phyloP scores from a whole-genome alignment of 768 basidiomycete genomes.

The Phanerochaete sordida region DNA sequence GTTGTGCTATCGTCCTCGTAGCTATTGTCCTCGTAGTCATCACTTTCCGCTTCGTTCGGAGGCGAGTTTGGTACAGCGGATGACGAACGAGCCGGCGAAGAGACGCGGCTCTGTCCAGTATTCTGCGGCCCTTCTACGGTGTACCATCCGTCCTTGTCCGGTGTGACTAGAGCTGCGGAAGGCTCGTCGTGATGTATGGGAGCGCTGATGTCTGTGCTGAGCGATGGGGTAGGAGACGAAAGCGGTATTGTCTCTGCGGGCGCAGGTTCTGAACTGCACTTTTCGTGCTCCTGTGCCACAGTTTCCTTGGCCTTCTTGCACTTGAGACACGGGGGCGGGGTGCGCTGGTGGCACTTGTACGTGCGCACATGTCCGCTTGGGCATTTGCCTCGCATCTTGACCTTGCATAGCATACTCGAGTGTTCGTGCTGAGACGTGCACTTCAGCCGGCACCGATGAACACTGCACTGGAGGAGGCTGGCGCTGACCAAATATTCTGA shows the following conservation, averaged over 20 bases:
- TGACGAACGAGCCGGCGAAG: too few relatives aligned
- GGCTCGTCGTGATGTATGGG: slow-evolving; percentile 39
- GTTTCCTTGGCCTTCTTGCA: slow-evolving; percentile 45
- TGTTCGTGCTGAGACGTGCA: slow-evolving; percentile 58
- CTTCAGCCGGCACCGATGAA: slow-evolving; percentile 54
- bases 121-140: too few relatives aligned
- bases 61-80: too few relatives aligned
- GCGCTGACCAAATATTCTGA: slow-evolving; percentile 38
- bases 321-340: slow-evolving; percentile 34
- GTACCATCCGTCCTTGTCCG: too few relatives aligned
- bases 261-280: slow-evolving; percentile 38
- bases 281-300: slow-evolving; percentile 37
- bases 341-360: slow-evolving; percentile 45
- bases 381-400: slow-evolving; percentile 37
- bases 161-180: too few relatives aligned
- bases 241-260: slow-evolving; percentile 37
- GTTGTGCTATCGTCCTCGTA: too few relatives aligned
- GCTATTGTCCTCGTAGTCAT: too few relatives aligned
- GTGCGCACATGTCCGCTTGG: slow-evolving; percentile 37
- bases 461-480: slow-evolving; percentile 41
- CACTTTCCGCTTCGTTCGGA: too few relatives aligned
- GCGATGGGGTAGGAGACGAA: too few relatives aligned
- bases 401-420: slow-evolving; percentile 48
- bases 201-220: too few relatives aligned
- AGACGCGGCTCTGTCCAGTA: too few relatives aligned